Conservation (phyloP, 805 yeast genomes). For the Saturnispora besseyi region DNA sequence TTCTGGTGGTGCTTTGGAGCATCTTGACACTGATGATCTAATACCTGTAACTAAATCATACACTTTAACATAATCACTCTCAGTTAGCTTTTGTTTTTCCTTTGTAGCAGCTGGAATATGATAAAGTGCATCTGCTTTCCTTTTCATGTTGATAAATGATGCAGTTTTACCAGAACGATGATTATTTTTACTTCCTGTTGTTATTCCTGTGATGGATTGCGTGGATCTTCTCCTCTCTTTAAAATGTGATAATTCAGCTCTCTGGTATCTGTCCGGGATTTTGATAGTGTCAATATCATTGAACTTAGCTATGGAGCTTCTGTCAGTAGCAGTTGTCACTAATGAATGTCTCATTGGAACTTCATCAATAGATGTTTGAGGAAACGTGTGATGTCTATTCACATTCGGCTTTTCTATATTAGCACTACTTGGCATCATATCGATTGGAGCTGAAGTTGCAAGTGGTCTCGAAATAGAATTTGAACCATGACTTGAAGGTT, state of each 20-base stretch:
- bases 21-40: slow-evolving; percentile 86
- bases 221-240: background rate
- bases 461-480: background rate
- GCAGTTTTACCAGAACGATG: slow-evolving; percentile 12
- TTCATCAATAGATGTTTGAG: background rate
- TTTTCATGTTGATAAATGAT: slow-evolving; percentile 20
- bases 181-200: background rate
- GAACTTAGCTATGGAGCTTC: slow-evolving; percentile 16
- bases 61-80: slow-evolving; percentile 91
- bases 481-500: background rate
- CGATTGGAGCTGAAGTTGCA: background rate
- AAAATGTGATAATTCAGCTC: slow-evolving; percentile 9
- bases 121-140: slow-evolving; percentile 22
- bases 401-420: background rate
- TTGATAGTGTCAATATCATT: slow-evolving; percentile 22
- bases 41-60: slow-evolving; percentile 97
- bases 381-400: background rate
- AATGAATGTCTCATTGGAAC: background rate
- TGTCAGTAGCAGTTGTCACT: slow-evolving; percentile 13
- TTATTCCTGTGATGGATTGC: background rate
- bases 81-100: slow-evolving; percentile 29
- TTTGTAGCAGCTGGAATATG: slow-evolving; percentile 25
- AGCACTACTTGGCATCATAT: background rate
- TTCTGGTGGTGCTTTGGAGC: slow-evolving; percentile 76
- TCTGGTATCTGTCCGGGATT: slow-evolving; percentile 23